Evolutionary conservation across 139 green algal genomes (phyloP).

Genomic region (Micractinium sp.): DNA sequence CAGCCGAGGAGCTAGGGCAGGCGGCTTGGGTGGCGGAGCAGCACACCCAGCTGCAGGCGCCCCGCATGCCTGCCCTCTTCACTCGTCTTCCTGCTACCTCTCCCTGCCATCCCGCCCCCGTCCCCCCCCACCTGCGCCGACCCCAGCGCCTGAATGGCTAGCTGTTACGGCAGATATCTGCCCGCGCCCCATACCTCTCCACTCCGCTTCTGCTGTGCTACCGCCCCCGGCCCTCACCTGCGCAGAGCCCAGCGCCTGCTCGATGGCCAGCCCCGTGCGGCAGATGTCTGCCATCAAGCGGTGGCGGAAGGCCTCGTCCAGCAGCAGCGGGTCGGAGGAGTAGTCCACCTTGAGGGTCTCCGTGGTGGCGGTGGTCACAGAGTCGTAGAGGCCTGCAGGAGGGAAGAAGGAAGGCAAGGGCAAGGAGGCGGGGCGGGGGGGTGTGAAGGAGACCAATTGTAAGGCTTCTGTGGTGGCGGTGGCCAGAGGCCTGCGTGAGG

Average conservation of each 20-base stretch:
- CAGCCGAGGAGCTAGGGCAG: background rate
- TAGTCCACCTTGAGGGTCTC: slow-evolving; percentile 75
- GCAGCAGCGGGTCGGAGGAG: slow-evolving; percentile 81
- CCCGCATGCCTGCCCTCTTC: too few species aligned
- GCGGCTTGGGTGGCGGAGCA: background rate
- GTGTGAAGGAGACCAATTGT: too few species aligned
- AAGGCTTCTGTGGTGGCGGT: background rate
- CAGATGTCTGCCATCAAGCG: slow-evolving; percentile 62
- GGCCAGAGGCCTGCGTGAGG: too few species aligned
- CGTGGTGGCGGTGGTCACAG: slow-evolving; percentile 92
- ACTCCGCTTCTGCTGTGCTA: too few species aligned
- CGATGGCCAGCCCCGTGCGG: slow-evolving; percentile 79
- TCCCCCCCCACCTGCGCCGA: too few species aligned
- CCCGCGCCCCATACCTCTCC: too few species aligned
- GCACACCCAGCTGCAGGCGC: background rate
- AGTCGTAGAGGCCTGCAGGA: slow-evolving; percentile 77
- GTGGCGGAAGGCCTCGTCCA: slow-evolving; percentile 72
- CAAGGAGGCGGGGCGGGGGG: background rate
- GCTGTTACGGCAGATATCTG: too few species aligned
- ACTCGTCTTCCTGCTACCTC: too few species aligned
- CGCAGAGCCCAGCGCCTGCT: slow-evolving; percentile 75
- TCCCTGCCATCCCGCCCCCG: too few species aligned
- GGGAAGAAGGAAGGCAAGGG: too few species aligned
- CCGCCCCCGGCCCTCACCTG: slow-evolving; percentile 7
- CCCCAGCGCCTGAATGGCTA: too few species aligned